Conservation (phyloP, 257 asterid species). For the Mentha longifolia region DNA sequence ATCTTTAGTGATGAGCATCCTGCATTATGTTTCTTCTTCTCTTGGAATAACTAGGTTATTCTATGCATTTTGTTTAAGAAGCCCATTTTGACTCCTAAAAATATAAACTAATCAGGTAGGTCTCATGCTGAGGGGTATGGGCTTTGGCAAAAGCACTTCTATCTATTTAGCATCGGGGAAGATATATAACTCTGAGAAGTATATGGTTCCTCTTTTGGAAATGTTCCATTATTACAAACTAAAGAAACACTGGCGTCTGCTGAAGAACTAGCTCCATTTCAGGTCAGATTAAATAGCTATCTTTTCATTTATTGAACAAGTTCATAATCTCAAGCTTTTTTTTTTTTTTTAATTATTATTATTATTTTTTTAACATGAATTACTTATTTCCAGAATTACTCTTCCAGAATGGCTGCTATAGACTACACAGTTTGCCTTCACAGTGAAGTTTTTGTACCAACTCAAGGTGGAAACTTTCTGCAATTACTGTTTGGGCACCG, state of each 20-base stretch:
- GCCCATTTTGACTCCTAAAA: slow-evolving; percentile 19
- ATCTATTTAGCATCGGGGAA: slow-evolving; percentile 91
- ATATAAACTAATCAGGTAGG: slow-evolving; percentile 69
- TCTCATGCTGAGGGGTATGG: slow-evolving; percentile 98
- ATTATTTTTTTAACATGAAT: slow-evolving; percentile 42
- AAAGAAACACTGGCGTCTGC: slow-evolving; percentile 85
- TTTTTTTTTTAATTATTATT: too few relatives aligned
- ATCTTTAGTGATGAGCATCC: slow-evolving; percentile 2
- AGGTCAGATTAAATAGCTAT: slow-evolving; percentile 51
- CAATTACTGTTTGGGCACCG: slow-evolving; percentile 94
- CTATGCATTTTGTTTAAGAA: slow-evolving; percentile 1
- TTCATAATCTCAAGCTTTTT: too few relatives aligned
- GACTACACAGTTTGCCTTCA: slow-evolving; percentile 99
- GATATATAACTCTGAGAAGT: slow-evolving; percentile 83
- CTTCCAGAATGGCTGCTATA: slow-evolving; percentile 98
- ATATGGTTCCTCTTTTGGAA: slow-evolving; percentile 88
- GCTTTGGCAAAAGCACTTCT: slow-evolving; percentile 76
- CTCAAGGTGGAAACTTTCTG: slow-evolving; percentile 98
- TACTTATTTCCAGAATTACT: slow-evolving; percentile 69
- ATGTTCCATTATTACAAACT: slow-evolving; percentile 95
- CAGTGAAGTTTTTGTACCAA: slow-evolving; percentile 94
- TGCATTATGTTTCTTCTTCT: slow-evolving; percentile 7
- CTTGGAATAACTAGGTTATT: not conserved
- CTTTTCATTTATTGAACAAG: not conserved
- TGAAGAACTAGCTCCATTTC: slow-evolving; percentile 89